phyloP scores from a whole-genome alignment of 2,329 filamentous ascomycete species.

The Penicillium sp. region DNA sequence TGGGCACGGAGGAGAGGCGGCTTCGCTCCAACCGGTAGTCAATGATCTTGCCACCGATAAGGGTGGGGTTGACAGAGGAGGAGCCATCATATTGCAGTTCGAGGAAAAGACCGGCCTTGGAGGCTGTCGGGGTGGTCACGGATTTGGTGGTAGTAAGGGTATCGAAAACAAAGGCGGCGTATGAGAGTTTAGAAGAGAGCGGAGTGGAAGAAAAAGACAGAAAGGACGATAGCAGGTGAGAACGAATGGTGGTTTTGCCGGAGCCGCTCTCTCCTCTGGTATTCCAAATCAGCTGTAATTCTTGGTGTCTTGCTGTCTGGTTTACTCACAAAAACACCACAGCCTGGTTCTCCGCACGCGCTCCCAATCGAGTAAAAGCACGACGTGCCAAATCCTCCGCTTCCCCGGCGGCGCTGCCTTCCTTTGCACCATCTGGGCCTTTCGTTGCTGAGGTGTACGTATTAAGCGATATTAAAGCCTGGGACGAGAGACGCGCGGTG shows the following conservation, averaged over 20 bases:
- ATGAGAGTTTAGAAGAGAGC: constrained; percentile 84
- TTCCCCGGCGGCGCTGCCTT: constrained; percentile 86
- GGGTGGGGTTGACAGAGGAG: constrained; percentile 72
- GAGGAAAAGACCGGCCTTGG: constrained; percentile 90
- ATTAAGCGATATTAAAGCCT: constrained; percentile 87
- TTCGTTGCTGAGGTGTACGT: constrained; percentile 87
- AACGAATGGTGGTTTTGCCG: constrained; percentile 90
- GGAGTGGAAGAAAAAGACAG: constrained; percentile 89
- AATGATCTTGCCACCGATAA: constrained; percentile 90
- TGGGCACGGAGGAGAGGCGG: constrained; percentile 84
- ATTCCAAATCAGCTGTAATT: constrained; percentile 26
- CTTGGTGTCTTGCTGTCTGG: background rate
- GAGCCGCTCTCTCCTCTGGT: constrained; percentile 87
- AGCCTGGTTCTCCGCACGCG: constrained; percentile 88
- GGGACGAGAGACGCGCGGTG: constrained; percentile 82
- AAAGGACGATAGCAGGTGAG: constrained; percentile 79
- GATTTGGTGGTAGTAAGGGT: constrained; percentile 96
- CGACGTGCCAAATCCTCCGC: constrained; percentile 87
- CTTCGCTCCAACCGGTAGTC: constrained; percentile 91
- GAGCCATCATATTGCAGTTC: constrained; percentile 95
- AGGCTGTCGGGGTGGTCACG: constrained; percentile 88
- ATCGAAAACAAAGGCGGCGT: constrained; percentile 93
- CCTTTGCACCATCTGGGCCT: constrained; percentile 83
- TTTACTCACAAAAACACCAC: constrained; percentile 79
- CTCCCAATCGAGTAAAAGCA: constrained; percentile 78